phyloP scores from a whole-genome alignment of 2,329 filamentous ascomycete species.

The Phaeosphaeria sp. region DNA sequence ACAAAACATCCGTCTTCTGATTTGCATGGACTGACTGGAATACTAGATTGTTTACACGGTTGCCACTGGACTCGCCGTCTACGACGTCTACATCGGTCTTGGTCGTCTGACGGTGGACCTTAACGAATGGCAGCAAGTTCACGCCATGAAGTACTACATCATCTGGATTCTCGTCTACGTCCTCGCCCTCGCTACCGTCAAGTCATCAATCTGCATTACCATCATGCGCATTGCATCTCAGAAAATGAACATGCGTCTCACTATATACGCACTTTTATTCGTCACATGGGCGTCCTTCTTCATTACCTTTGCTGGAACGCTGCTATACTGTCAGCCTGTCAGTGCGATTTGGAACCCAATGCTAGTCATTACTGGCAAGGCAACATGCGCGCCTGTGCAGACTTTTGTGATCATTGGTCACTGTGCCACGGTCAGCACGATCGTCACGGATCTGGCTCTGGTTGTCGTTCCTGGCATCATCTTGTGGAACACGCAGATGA shows the following conservation, averaged over 20 bases:
- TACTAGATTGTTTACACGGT: conserved; percentile 18
- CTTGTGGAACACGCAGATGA: conserved; percentile 33
- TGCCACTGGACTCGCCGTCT: conserved; percentile 20
- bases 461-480: conserved; percentile 28
- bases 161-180: conserved; percentile 35
- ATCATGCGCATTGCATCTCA: conserved; percentile 31
- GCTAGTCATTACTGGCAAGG: conserved; percentile 18
- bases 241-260: conserved; percentile 19
- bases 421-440: conserved; percentile 26
- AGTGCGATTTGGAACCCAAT: conserved; percentile 23
- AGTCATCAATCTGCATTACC: conserved; percentile 33
- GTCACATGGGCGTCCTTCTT: conserved; percentile 29
- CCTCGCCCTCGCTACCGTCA: conserved; percentile 27
- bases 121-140: conserved; percentile 26
- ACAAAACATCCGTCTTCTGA: neutral
- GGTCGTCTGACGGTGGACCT: conserved; percentile 25
- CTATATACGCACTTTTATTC: conserved; percentile 19
- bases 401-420: conserved; percentile 30
- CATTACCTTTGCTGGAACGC: conserved; percentile 28
- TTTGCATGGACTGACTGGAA: neutral
- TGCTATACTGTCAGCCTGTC: conserved; percentile 26
- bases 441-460: conserved; percentile 26
- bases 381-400: conserved; percentile 20
- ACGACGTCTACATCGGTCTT: conserved; percentile 23
- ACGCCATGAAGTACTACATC: conserved; percentile 32